Base-by-base conservation (phyloP, 257 asterid species). In the Ajuga chamaepitys region DNA sequence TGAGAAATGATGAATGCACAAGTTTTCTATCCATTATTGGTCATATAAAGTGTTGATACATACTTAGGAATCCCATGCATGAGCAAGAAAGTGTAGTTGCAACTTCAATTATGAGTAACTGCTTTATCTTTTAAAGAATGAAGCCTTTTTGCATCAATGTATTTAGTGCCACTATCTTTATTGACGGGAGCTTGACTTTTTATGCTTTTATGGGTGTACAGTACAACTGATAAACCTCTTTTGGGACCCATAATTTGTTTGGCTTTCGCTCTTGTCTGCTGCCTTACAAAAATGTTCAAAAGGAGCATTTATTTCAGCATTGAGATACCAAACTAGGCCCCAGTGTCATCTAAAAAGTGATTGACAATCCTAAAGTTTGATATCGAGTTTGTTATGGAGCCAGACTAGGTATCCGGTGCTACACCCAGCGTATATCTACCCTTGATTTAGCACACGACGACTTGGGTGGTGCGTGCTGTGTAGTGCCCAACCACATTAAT, bases 21-120 rank as follows among this genome's bases (percentile, higher is more conserved):
- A 66, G 30, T 53, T 64, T 68, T 53, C 61, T 37, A 40, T 69
- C 35, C 64, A 67, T 79, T 75, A 59, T 74, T 45, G 78, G 66
- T 62, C 65, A 70, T 60, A 71, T 73, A 68, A 74, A 46, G 63
- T 51, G 68, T 67, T 74, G 78, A 72, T 70, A 58, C 57, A 72
- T 70, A 58, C 57, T 46, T 71, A 54, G 89, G 92, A 81, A 83
- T 89, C 92, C 88, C 84, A 81, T 68, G 88, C 81, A 79, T 46
- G 24, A 55, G 44, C 64, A 9, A 34, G 18, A 77, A 78, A 77
- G 68, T 68, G 44, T 66, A 64, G 73, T 59, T 74, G 66, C 40
- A 24, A 42, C 52, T 40, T 47, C 58, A 58, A 38, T 28, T 65
- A 71, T n/a, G n/a, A n/a, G n/a, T 62, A 57, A 60, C 73, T 79